Evolutionary conservation across 2,329 filamentous ascomycete genomes (phyloP), one percentile per base, ranked within the genome.

Genomic region (Venturia nashicola): DNA sequence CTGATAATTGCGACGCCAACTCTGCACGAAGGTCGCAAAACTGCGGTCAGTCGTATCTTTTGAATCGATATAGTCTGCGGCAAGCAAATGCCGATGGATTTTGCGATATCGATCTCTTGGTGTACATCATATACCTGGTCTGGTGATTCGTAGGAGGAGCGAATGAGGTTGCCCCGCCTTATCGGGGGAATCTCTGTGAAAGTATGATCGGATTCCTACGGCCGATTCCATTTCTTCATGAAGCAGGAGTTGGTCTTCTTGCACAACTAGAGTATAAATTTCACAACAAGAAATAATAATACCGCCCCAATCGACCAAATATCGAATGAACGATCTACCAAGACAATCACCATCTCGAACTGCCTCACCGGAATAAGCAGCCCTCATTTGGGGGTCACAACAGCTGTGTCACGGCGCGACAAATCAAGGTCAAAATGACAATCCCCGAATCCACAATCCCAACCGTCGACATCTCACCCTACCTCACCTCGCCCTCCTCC

Each of bases 381-480:
- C n/a, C n/a, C n/a, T n/a, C n/a, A n/a, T n/a, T n/a, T n/a, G n/a
- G n/a, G n/a, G n/a, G n/a, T n/a, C n/a, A n/a, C n/a, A n/a, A n/a
- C n/a, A n/a, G n/a, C n/a, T n/a, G n/a, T n/a, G n/a, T n/a, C n/a
- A n/a, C n/a, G n/a, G n/a, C n/a, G n/a, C n/a, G n/a, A n/a, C n/a
- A 2, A 34, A 27, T 12, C 20, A 48, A 20, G 1, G 11, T 12
- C 59, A 43, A 9, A 43, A 61, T 61, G 60, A 20, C 40, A 44
- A 9, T 34, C 27, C 60, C 60, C 12, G 23, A 42, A 36, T 57
- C 59, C 48, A 46, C 46, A 16, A 63, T 63, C 34, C 61, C 61
- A 42, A 59, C 61, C 8, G 44, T 63, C 1, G 23, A 63, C 36
- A 42, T 63, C 46, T 63, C 61, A 18, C 36, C 11, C 32, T 63